phyloP scores from a whole-genome alignment of 495 filamentous ascomycete genomes.

The Penicillium salamii region DNA sequence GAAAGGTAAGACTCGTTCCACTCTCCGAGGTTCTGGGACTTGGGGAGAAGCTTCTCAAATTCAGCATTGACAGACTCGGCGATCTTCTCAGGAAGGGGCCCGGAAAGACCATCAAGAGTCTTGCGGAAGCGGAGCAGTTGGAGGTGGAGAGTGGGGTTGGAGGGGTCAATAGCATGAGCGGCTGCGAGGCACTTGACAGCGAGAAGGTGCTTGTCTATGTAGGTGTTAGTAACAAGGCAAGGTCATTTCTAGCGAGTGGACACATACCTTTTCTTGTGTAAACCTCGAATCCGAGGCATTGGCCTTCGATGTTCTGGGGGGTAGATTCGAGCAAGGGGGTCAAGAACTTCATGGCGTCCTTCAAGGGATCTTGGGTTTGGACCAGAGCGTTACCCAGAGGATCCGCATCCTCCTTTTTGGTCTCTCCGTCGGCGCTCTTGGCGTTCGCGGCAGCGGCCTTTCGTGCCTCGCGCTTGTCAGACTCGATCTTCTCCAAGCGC shows the following conservation, averaged over 20 bases:
- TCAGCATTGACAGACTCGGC: slow-evolving; percentile 63
- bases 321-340: slow-evolving; percentile 73
- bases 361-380: slow-evolving; percentile 75
- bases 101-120: slow-evolving; percentile 52
- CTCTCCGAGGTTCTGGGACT: slow-evolving; percentile 53
- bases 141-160: slow-evolving; percentile 74
- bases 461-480: slow-evolving; percentile 67
- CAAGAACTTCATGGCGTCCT: slow-evolving; percentile 85
- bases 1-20: slow-evolving; percentile 66
- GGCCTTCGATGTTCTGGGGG: slow-evolving; percentile 77
- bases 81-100: slow-evolving; percentile 57
- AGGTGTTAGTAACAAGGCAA: slow-evolving; percentile 13
- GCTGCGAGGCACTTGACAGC: slow-evolving; percentile 83
- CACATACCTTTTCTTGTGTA: slow-evolving; percentile 72
- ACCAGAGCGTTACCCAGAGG: slow-evolving; percentile 76
- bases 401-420: slow-evolving; percentile 83
- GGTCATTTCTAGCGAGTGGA: background rate
- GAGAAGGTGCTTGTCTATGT: slow-evolving; percentile 73
- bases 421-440: slow-evolving; percentile 51
- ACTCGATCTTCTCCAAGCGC: slow-evolving; percentile 76
- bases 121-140: slow-evolving; percentile 69
- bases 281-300: slow-evolving; percentile 87
- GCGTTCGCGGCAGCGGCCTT: slow-evolving; percentile 47
- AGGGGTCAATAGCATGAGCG: slow-evolving; percentile 62
- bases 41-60: slow-evolving; percentile 59